Conservation (phyloP, 768 basidiomycete genomes). For the Pulveroboletus sp. region DNA sequence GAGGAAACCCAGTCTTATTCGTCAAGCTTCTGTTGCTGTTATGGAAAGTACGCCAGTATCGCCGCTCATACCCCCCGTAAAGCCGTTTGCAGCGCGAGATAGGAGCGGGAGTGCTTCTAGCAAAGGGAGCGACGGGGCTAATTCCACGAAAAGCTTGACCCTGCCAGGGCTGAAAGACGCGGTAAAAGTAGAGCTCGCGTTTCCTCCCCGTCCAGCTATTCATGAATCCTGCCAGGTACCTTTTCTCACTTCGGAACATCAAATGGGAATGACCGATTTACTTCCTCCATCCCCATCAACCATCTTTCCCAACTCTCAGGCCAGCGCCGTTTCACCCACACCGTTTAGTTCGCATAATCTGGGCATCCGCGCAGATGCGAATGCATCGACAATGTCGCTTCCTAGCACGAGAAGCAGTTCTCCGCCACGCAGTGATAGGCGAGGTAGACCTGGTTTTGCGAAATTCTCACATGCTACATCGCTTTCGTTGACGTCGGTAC, state of each 20-base stretch:
- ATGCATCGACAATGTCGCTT: slow-evolving; percentile 40
- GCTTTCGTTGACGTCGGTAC: slow-evolving; percentile 33
- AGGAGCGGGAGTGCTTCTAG: slow-evolving; percentile 50
- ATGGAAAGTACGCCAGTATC: slow-evolving; percentile 46
- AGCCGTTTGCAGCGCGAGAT: slow-evolving; percentile 46
- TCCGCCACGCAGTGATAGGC: slow-evolving; percentile 24
- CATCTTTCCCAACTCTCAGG: slow-evolving; percentile 36
- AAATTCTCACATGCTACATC: slow-evolving; percentile 31
- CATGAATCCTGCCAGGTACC: slow-evolving; percentile 46
- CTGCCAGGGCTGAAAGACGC: slow-evolving; percentile 71
- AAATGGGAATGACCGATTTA: slow-evolving; percentile 64
- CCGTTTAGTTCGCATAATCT: slow-evolving; percentile 32
- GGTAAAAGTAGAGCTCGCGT: slow-evolving; percentile 50
- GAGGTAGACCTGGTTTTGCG: slow-evolving; percentile 17
- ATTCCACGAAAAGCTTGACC: slow-evolving; percentile 29
- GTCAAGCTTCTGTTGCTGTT: slow-evolving; percentile 54
- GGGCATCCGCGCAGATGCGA: slow-evolving; percentile 30
- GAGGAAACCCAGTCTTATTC: slow-evolving; percentile 39
- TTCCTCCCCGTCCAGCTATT: not conserved
- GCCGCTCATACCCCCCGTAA: slow-evolving; percentile 41
- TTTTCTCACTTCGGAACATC: slow-evolving; percentile 65
- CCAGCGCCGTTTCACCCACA: slow-evolving; percentile 37
- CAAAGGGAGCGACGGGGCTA: slow-evolving; percentile 33
- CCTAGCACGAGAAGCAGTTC: slow-evolving; percentile 34
- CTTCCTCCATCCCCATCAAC: slow-evolving; percentile 72